phyloP scores from a whole-genome alignment of 2,329 filamentous ascomycete genomes.

The Dendrostoma leiphaemia region DNA sequence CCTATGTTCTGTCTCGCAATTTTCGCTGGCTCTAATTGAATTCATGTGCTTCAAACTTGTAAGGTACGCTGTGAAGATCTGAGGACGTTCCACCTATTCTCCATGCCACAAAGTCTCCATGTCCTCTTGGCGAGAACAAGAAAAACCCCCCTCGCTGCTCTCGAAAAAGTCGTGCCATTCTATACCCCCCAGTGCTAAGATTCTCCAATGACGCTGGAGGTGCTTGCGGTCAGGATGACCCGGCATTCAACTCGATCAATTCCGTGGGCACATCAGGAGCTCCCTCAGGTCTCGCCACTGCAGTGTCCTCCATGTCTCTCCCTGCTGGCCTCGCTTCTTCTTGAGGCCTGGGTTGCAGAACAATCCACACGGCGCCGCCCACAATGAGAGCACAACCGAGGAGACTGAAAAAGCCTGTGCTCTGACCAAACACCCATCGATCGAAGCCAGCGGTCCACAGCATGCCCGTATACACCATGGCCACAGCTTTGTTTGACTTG shows the following conservation, averaged over 20 bases:
- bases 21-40: too few species aligned
- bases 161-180: background rate
- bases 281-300: slow-evolving; percentile 30
- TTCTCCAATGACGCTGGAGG: background rate
- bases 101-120: too few species aligned
- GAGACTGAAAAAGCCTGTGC: slow-evolving; percentile 48
- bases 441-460: slow-evolving; percentile 48
- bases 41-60: too few species aligned
- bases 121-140: background rate
- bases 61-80: too few species aligned
- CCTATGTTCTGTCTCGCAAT: too few species aligned
- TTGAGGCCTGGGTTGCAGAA: slow-evolving; percentile 40
- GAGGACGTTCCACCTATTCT: too few species aligned
- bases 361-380: slow-evolving; percentile 51
- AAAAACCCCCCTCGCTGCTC: background rate
- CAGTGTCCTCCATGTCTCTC: slow-evolving; percentile 33
- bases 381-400: slow-evolving; percentile 52
- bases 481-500: slow-evolving; percentile 52
- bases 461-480: slow-evolving; percentile 60
- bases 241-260: background rate
- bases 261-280: slow-evolving; percentile 39
- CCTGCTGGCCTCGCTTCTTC: slow-evolving; percentile 24
- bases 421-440: slow-evolving; percentile 49
- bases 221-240: background rate
- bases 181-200: background rate